Evolutionary conservation across 1,284 basidiomycete genomes (phyloP), one percentile per base, ranked within the genome.

Genomic region (Leccinum solheimii): DNA sequence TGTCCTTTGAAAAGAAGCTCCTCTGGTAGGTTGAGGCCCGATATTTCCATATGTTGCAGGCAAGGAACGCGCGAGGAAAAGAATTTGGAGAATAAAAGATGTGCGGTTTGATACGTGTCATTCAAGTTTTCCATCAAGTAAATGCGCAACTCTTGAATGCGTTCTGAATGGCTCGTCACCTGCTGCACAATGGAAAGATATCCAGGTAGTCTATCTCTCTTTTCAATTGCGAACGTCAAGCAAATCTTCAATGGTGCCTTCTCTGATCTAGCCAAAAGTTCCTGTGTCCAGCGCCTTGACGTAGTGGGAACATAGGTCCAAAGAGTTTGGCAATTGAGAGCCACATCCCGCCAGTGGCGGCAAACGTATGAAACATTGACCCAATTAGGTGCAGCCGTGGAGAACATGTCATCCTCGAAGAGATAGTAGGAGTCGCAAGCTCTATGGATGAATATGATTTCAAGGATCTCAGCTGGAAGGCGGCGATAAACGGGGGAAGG

Each of bases 271-370:
- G 61, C 56, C 13, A 79, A 56, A 69, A 79, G 71, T 49, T 70
- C 74, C 19, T 72, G 64, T 11, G 69, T 72, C 69, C 72, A 74
- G 13, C 60, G 59, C 1, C 60, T 67, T 2, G 65, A 67, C 2
- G 52, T 58, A 7, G 72, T 66, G 7, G 67, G 50, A 13, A 74
- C 61, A 54, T 58, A 64, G 10, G 68, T 65, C 77, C 78, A 79
- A 16, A 79, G 62, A 30, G 59, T 51, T 1, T 71, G 71, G 50
- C 67, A 71, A 8, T 59, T 64, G 2, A 77, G 62, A 4, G 77
- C 75, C n/a, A 74, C 69, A 1, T 63, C 57, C n/a, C 77, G 70
- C 77, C 77, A 79, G 54, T 72, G 65, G 5, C 64, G 65, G 53
- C 69, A 78, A 45, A 78, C 70, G 40, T 75, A 71, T 13, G 69